Conservation (phyloP, 345 rosid genomes). For the Laguncularia racemosa region DNA sequence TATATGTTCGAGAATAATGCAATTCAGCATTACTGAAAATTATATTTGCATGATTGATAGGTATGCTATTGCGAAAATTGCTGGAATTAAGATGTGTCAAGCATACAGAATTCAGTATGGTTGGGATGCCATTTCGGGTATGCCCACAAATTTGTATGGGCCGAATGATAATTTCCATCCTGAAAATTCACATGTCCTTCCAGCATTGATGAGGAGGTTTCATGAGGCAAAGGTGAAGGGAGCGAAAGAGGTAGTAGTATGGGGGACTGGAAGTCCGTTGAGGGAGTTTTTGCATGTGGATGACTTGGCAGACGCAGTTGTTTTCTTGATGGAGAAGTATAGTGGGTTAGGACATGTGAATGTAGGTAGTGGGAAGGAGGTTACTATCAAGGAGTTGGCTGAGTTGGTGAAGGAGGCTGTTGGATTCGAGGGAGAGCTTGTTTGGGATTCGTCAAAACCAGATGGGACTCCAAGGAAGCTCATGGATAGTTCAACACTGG, state of each 20-base stretch:
- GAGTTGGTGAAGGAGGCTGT: slow-evolving; percentile 91
- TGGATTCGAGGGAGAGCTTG: slow-evolving; percentile 73
- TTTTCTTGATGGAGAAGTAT: slow-evolving; percentile 72
- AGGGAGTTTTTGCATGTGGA: slow-evolving; percentile 96
- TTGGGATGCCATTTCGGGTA: slow-evolving; percentile 80
- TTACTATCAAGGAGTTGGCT: slow-evolving; percentile 81
- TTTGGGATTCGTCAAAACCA: slow-evolving; percentile 78
- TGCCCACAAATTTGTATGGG: slow-evolving; percentile 97
- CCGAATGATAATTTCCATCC: slow-evolving; percentile 87
- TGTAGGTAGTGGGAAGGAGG: slow-evolving; percentile 92
- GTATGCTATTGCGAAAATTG: slow-evolving; percentile 73
- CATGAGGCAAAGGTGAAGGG: slow-evolving; percentile 71
- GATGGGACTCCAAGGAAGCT: slow-evolving; percentile 97
- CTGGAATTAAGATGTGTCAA: slow-evolving; percentile 95
- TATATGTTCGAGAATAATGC: too few species aligned
- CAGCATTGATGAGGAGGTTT: slow-evolving; percentile 85
- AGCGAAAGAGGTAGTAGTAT: slow-evolving; percentile 81
- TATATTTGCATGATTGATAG: neutral
- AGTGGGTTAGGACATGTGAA: slow-evolving; percentile 77
- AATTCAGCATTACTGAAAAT: too few species aligned
- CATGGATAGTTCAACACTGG: slow-evolving; percentile 85
- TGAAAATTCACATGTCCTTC: slow-evolving; percentile 86
- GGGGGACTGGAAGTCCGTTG: slow-evolving; percentile 93
- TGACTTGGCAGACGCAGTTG: slow-evolving; percentile 86
- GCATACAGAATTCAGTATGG: slow-evolving; percentile 72